These are phyloP conservation scores for Colletotrichum echinochloae DNA, from an alignment of 2,329 filamentous ascomycete species.

Conservation along the genomic window DNA sequence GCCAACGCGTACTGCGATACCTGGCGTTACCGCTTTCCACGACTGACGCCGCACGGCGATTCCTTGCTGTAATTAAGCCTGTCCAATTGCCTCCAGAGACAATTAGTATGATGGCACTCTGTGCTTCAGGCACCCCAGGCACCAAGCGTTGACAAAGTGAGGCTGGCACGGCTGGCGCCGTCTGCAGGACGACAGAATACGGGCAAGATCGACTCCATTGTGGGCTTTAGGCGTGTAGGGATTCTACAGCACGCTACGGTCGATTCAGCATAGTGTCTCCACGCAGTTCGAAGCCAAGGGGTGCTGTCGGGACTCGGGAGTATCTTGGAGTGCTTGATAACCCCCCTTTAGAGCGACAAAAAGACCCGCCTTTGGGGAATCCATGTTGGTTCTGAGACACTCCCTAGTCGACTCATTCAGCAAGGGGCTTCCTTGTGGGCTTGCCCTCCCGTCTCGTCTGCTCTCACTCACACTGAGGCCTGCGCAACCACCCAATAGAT, in stretches of 20 bases:
- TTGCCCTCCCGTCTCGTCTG: constrained; percentile 25
- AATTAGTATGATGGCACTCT: constrained; percentile 27
- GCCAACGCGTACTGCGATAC: constrained; percentile 1
- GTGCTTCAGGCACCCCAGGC: constrained; percentile 30
- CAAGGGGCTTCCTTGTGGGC: constrained; percentile 34
- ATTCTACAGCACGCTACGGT: constrained; percentile 21
- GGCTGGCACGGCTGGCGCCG: constrained; percentile 40
- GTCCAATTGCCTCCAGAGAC: constrained; percentile 17
- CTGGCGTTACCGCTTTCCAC: background rate
- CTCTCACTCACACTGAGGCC: constrained; percentile 16
- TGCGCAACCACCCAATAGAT: constrained; percentile 16
- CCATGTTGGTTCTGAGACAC: constrained; percentile 51
- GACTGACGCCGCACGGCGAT: constrained; percentile 47
- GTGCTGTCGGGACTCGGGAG: constrained; percentile 33
- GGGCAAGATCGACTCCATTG: constrained; percentile 47
- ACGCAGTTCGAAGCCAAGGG: constrained; percentile 37
- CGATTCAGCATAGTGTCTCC: constrained; percentile 33
- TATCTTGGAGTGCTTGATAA: constrained; percentile 34
- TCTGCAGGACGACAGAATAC: constrained; percentile 42
- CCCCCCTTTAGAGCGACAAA: constrained; percentile 24
- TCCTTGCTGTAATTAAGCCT: constrained; percentile 48
- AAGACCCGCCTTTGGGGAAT: constrained; percentile 47
- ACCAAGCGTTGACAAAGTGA: constrained; percentile 35
- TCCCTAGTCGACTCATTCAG: constrained; percentile 44
- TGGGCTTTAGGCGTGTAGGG: constrained; percentile 43